Evolutionary conservation across 2,329 filamentous ascomycete genomes (phyloP).

Genomic region (Plectosphaerella plurivora): DNA sequence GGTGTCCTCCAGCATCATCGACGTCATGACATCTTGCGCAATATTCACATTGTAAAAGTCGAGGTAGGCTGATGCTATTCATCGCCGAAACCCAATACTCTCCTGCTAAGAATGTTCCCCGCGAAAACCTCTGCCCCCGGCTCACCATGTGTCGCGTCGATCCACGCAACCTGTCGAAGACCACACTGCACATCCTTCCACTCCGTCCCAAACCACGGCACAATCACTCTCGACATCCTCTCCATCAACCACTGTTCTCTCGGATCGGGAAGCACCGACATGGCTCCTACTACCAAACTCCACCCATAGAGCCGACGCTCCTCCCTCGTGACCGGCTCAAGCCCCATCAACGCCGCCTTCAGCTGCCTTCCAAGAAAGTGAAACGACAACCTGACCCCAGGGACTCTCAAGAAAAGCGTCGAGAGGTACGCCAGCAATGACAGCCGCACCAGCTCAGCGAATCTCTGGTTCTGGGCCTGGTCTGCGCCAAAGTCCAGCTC

Average conservation of each 20-base stretch:
- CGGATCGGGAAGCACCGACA: not conserved
- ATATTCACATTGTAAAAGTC: too few relatives aligned
- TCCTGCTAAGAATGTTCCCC: too few relatives aligned
- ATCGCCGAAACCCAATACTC: too few relatives aligned
- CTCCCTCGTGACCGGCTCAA: not conserved
- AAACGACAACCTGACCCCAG: not conserved
- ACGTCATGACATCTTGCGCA: too few relatives aligned
- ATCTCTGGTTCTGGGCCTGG: not conserved
- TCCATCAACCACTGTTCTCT: not conserved
- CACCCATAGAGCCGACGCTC: not conserved
- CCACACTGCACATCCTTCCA: not conserved
- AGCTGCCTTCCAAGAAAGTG: not conserved
- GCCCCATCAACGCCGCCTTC: not conserved
- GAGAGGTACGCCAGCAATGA: not conserved
- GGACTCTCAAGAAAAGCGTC: not conserved
- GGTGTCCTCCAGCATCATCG: too few relatives aligned
- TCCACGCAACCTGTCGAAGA: not conserved
- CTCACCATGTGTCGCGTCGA: not conserved
- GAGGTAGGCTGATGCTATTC: too few relatives aligned
- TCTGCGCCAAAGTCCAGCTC: conserved; percentile 12
- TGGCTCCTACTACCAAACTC: not conserved
- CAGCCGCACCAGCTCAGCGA: not conserved
- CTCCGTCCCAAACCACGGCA: not conserved
- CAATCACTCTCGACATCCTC: not conserved
- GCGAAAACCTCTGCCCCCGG: not conserved